Percentiles rank a stretch among this genome's conserved stretches.
phyloP scores from a whole-genome alignment of 2,329 filamentous ascomycete genomes.

The Alternaria atra region DNA sequence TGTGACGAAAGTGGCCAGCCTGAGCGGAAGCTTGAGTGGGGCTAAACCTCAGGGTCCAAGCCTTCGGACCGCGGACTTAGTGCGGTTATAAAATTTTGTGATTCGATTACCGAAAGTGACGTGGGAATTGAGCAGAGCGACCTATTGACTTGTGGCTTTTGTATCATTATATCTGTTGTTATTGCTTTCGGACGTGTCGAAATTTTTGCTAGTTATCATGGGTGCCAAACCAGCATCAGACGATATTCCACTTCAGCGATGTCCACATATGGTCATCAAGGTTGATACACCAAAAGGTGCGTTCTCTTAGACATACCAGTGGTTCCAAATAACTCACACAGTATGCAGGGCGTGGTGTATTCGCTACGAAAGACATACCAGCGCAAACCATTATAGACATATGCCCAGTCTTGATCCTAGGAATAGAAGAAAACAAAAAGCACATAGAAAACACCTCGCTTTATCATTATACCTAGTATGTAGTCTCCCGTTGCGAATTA shows the following conservation, averaged over 20 bases:
- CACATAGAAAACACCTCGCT: conserved; percentile 62
- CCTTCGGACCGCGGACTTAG: conserved; percentile 14
- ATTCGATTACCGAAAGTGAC: neutral
- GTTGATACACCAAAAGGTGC: conserved; percentile 63
- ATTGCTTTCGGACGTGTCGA: neutral
- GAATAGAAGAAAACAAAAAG: conserved; percentile 57
- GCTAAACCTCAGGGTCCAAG: conserved; percentile 11
- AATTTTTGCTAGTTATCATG: neutral
- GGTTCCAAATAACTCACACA: conserved; percentile 6
- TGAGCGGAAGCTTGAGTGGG: conserved; percentile 23
- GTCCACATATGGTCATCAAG: conserved; percentile 54
- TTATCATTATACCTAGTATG: conserved; percentile 66
- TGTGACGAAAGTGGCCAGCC: conserved; percentile 17
- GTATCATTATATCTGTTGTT: neutral
- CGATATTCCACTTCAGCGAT: conserved; percentile 52
- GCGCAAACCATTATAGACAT: conserved; percentile 61
- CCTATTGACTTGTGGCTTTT: neutral
- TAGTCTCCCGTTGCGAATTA: neutral
- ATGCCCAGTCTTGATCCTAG: conserved; percentile 62
- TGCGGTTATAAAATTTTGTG: conserved; percentile 12
- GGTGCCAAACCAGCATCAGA: neutral
- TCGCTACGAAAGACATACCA: conserved; percentile 58
- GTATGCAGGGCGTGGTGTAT: conserved; percentile 61
- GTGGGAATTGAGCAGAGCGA: neutral
- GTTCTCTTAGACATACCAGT: neutral